phyloP scores from a whole-genome alignment of 768 basidiomycete genomes.

The Tricholoma bakamatsutake region DNA sequence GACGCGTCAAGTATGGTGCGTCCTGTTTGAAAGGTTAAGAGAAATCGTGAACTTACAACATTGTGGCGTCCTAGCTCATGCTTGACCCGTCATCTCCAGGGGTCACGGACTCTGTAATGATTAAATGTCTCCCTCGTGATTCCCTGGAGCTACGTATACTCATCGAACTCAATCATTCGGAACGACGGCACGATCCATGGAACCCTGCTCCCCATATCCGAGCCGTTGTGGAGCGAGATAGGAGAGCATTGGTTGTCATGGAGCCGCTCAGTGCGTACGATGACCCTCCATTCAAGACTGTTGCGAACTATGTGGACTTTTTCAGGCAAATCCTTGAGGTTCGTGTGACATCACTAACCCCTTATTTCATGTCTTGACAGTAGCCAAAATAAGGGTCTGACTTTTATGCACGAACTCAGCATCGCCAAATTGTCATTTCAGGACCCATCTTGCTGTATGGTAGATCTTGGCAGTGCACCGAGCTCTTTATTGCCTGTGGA shows the following conservation, averaged over 20 bases:
- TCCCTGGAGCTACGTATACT: slow-evolving; percentile 36
- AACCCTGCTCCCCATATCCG: slow-evolving; percentile 45
- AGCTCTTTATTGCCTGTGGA: slow-evolving; percentile 11
- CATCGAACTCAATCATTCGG: slow-evolving; percentile 37
- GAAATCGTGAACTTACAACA: neutral
- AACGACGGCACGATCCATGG: slow-evolving; percentile 46
- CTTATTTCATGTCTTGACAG: neutral
- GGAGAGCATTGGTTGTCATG: slow-evolving; percentile 37
- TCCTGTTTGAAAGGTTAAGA: neutral
- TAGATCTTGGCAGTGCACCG: slow-evolving; percentile 33
- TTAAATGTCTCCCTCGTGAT: slow-evolving; percentile 29
- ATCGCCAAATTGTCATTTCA: slow-evolving; percentile 32
- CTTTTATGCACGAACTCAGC: slow-evolving; percentile 42
- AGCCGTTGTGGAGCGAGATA: slow-evolving; percentile 36
- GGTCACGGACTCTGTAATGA: slow-evolving; percentile 30
- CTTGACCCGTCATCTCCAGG: slow-evolving; percentile 23
- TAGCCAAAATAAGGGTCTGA: slow-evolving; percentile 30
- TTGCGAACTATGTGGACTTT: slow-evolving; percentile 46
- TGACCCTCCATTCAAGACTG: slow-evolving; percentile 38
- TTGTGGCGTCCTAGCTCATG: slow-evolving; percentile 20
- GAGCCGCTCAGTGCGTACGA: slow-evolving; percentile 39
- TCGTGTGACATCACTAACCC: neutral
- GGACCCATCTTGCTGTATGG: slow-evolving; percentile 34
- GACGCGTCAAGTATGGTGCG: slow-evolving; percentile 18
- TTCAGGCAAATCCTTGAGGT: slow-evolving; percentile 48